Evolutionary conservation across 164 flowering plant genomes (phyloP).

Genomic region (Nymphaea thermarum): DNA sequence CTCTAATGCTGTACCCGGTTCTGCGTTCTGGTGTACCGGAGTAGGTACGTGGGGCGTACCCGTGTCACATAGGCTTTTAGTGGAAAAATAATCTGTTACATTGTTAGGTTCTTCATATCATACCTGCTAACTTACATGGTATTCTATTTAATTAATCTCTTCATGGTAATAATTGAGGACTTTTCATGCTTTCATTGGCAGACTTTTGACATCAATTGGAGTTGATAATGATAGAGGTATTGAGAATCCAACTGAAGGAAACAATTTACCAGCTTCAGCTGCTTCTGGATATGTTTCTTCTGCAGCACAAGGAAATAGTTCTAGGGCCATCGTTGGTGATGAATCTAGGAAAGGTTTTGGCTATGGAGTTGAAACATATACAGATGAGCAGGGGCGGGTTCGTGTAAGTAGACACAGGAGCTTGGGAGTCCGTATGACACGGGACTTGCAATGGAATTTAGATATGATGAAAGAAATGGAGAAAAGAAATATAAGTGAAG

Average conservation of each 20-base stretch:
- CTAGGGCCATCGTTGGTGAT: constrained; percentile 6
- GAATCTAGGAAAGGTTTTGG: constrained; percentile 20
- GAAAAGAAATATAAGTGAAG: constrained; percentile 22
- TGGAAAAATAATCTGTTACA: too few relatives aligned
- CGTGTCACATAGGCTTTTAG: too few relatives aligned
- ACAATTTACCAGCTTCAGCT: constrained; percentile 12
- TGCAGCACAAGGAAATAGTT: neutral
- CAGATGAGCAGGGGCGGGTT: constrained; percentile 71
- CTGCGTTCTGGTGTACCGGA: too few relatives aligned
- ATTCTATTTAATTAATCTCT: too few relatives aligned
- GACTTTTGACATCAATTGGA: constrained; percentile 49
- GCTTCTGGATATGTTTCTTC: constrained; percentile 10
- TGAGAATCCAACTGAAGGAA: constrained; percentile 12
- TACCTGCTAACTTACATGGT: too few relatives aligned
- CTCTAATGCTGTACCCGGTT: too few relatives aligned
- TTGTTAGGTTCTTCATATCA: too few relatives aligned
- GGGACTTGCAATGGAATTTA: constrained; percentile 83
- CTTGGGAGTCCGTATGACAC: constrained; percentile 89
- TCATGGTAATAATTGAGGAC: too few relatives aligned
- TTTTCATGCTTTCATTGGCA: constrained; percentile 7
- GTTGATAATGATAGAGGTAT: constrained; percentile 19
- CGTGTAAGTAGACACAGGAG: constrained; percentile 76
- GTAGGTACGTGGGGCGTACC: too few relatives aligned
- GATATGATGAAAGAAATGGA: constrained; percentile 85
- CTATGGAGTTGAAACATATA: constrained; percentile 58